Base-by-base conservation (phyloP, 2,329 filamentous ascomycete species). In the Raffaelea arxii region DNA sequence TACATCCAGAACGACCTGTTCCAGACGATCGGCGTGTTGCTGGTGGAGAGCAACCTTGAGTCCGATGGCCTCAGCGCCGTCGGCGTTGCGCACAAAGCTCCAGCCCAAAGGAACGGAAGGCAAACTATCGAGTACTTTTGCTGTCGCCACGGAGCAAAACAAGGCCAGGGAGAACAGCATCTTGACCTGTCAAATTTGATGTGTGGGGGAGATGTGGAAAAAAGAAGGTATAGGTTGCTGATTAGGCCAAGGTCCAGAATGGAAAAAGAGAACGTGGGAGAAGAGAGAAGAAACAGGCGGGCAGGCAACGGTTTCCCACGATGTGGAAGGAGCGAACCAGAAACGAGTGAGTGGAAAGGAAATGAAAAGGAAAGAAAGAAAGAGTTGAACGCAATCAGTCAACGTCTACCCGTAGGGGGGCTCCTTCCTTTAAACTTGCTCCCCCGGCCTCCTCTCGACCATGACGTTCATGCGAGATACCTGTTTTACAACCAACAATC, bases 1-100 rank as follows among this genome's bases (percentile, higher is more conserved):
- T 25, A 84, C 68, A 37, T 80, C 73, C 47, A 80, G 67, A 10
- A 82, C 69, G 6, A 65, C 70, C 55, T 77, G 69, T 58, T 84
- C 78, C 46, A 84, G 73, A 6, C 69, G 60, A 3, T 59, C 63
- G 32, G 67, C 58, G 39, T 70, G 69, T 21, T 70, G 68, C 60
- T 78, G 67, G 39, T 61, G 61, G 18, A 77, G 62, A 6, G 70
- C 68, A 40, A 78, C 62, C 22, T 65, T 70, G 43, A 78, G 68
- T 4, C 64, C 66, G 44, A 79, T 60, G 14, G 58, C 48, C 25
- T 69, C 67, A 0, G 63, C 59, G 2, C 63, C 59, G 14, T 55
- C 51, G 2, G 67, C 66, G 3, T 58, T 50, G 18, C 61, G 57
- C 16, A 62, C 48, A 38, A 61, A 55, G 35, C 49, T 55, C 68